These are phyloP conservation scores for Stachybotrys chlorohalonatus DNA, from an alignment of 2,329 filamentous ascomycete genomes.

Conservation along the genomic window DNA sequence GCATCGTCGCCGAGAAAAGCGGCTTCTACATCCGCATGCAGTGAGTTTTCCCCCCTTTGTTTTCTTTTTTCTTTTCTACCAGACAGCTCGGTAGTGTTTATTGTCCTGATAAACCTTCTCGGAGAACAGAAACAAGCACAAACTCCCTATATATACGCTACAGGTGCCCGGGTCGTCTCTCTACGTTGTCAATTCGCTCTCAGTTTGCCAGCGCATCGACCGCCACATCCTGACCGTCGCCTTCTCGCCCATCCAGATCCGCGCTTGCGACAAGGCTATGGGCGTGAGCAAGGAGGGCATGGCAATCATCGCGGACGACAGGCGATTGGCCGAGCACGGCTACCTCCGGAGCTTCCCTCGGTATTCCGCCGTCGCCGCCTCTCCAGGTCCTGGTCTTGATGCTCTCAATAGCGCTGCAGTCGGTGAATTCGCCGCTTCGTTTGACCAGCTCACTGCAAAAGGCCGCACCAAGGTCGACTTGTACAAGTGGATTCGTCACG, in stretches of 20 bases:
- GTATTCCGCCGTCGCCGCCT: background rate
- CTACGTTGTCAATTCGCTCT: background rate
- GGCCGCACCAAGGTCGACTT: background rate
- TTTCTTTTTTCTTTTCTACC: too few relatives aligned
- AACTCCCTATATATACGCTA: background rate
- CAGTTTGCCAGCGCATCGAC: background rate
- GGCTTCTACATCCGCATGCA: background rate
- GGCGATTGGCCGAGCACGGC: background rate
- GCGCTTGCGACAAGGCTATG: background rate
- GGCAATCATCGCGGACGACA: background rate
- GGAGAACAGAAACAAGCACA: background rate
- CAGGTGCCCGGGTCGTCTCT: background rate
- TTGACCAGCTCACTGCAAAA: background rate
- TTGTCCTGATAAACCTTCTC: too few relatives aligned
- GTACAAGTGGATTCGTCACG: slow-evolving; percentile 1
- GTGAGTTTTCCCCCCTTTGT: too few relatives aligned
- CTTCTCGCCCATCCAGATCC: background rate
- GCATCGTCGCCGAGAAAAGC: background rate
- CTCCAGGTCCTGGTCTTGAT: background rate
- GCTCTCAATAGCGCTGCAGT: background rate
- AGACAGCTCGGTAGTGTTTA: too few relatives aligned
- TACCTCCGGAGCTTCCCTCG: background rate
- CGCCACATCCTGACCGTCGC: background rate
- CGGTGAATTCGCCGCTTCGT: background rate
- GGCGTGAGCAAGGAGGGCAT: background rate